These are phyloP conservation scores for Clonostachys byssicola DNA, from an alignment of 2,329 filamentous ascomycete species.

Conservation along the genomic window DNA sequence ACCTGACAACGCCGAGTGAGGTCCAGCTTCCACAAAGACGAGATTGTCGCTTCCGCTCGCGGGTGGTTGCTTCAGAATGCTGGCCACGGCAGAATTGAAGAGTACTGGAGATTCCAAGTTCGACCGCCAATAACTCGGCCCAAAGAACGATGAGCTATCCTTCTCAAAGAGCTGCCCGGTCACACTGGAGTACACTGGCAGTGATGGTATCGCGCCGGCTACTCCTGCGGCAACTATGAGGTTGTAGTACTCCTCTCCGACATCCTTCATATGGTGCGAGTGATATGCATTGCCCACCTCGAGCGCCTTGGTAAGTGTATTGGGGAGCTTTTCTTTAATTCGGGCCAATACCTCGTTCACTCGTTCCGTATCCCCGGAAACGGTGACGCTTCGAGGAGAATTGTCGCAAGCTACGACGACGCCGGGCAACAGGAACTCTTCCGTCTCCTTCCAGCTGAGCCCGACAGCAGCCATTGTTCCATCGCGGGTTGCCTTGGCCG, in stretches of 20 bases:
- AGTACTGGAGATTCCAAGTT: slow-evolving; percentile 15
- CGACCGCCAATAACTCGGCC: slow-evolving; percentile 8
- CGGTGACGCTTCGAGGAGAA: slow-evolving; percentile 39
- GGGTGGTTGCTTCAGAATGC: slow-evolving; percentile 14
- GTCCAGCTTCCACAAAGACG: slow-evolving; percentile 35
- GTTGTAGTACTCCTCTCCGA: slow-evolving; percentile 3
- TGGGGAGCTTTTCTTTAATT: background rate
- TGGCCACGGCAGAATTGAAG: slow-evolving; percentile 2
- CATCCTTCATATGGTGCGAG: slow-evolving; percentile 5
- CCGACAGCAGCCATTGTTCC: slow-evolving; percentile 35
- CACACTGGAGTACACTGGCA: slow-evolving; percentile 10
- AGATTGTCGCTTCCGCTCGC: slow-evolving; percentile 12
- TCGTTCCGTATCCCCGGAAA: slow-evolving; percentile 35
- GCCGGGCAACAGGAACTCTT: slow-evolving; percentile 11
- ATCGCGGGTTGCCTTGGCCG: slow-evolving; percentile 8
- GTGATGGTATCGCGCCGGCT: background rate
- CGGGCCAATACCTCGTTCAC: background rate
- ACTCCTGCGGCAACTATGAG: slow-evolving; percentile 7
- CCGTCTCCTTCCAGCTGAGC: slow-evolving; percentile 15
- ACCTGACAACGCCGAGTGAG: slow-evolving; percentile 11
- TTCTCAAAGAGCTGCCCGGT: background rate
- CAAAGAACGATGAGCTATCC: background rate
- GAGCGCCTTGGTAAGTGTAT: slow-evolving; percentile 5
- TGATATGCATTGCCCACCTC: slow-evolving; percentile 8
- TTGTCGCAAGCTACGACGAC: slow-evolving; percentile 34